These are phyloP conservation scores for Dorcoceras hygrometricum DNA, from an alignment of 257 asterid genomes.

Conservation along the genomic window DNA sequence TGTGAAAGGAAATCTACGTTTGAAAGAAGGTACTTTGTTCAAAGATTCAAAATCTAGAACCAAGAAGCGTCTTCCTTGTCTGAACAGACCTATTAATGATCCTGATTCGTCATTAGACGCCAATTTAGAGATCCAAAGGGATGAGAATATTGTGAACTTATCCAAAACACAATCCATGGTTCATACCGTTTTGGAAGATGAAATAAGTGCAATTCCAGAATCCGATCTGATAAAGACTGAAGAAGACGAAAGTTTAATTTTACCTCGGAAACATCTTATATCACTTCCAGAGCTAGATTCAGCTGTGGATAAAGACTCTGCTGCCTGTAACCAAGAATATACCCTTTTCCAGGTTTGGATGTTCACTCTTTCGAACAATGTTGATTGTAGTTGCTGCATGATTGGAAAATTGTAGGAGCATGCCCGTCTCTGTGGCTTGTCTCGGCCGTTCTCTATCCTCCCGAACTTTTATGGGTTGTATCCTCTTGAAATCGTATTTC, in stretches of 20 bases:
- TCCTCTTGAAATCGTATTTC: not conserved
- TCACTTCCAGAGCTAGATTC: constrained; percentile 31
- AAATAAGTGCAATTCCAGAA: constrained; percentile 24
- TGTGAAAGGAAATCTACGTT: constrained; percentile 39
- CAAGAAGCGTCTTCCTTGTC: constrained; percentile 40
- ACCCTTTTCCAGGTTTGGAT: constrained; percentile 49
- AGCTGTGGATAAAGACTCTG: constrained; percentile 21
- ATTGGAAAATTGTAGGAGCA: not conserved
- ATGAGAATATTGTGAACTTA: constrained; percentile 34
- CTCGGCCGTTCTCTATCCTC: constrained; percentile 16
- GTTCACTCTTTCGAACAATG: constrained; percentile 16
- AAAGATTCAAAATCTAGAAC: constrained; percentile 39
- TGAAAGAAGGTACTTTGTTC: constrained; percentile 31
- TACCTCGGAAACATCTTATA: constrained; percentile 35
- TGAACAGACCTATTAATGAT: constrained; percentile 26
- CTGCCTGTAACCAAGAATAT: constrained; percentile 32
- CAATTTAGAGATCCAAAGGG: constrained; percentile 41
- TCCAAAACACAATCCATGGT: constrained; percentile 33
- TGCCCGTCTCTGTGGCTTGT: constrained; percentile 1
- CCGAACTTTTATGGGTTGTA: not conserved
- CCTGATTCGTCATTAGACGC: constrained; percentile 40
- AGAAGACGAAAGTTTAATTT: constrained; percentile 33
- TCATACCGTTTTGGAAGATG: constrained; percentile 31
- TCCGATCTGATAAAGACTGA: constrained; percentile 35
- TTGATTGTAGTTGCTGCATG: constrained; percentile 1